phyloP scores from a whole-genome alignment of 2,329 filamentous ascomycete genomes.

The Mycosphaerella arachidis region DNA sequence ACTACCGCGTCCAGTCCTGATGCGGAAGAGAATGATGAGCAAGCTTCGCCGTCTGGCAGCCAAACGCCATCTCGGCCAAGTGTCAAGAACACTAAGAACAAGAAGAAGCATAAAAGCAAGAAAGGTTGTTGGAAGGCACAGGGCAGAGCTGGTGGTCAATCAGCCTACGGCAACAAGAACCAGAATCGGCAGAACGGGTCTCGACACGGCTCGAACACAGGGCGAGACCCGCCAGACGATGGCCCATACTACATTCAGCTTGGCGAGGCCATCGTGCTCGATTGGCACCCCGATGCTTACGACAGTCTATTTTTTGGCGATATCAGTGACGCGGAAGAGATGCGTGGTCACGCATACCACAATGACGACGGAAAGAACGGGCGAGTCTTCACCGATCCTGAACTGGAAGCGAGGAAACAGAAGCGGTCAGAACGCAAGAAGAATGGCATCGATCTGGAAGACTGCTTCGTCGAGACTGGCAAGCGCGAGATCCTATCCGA shows the following conservation, averaged over 20 bases:
- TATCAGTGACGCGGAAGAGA: constrained; percentile 42
- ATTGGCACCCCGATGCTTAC: constrained; percentile 71
- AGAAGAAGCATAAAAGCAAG: constrained; percentile 19
- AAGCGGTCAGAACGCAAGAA: constrained; percentile 63
- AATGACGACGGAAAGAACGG: constrained; percentile 54
- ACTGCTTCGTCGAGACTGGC: constrained; percentile 91
- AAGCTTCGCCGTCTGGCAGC: constrained; percentile 11
- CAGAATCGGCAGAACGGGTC: constrained; percentile 1
- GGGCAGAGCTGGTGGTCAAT: neutral
- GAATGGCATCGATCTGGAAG: constrained; percentile 75
- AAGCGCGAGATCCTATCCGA: constrained; percentile 91
- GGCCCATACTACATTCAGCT: constrained; percentile 56
- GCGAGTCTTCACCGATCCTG: constrained; percentile 53
- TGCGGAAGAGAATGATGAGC: constrained; percentile 20
- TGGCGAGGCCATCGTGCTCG: constrained; percentile 79
- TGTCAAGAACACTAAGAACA: constrained; percentile 14
- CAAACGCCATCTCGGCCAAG: constrained; percentile 6
- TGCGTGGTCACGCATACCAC: constrained; percentile 52
- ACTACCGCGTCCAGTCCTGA: constrained; percentile 7
- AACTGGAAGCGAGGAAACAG: constrained; percentile 60
- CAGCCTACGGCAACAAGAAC: constrained; percentile 6
- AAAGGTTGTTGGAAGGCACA: neutral
- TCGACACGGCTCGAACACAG: neutral
- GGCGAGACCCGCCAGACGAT: constrained; percentile 14
- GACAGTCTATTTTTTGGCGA: constrained; percentile 62